Base-by-base conservation (phyloP, 257 asterid genomes). In the Anisodus tanguticus region DNA sequence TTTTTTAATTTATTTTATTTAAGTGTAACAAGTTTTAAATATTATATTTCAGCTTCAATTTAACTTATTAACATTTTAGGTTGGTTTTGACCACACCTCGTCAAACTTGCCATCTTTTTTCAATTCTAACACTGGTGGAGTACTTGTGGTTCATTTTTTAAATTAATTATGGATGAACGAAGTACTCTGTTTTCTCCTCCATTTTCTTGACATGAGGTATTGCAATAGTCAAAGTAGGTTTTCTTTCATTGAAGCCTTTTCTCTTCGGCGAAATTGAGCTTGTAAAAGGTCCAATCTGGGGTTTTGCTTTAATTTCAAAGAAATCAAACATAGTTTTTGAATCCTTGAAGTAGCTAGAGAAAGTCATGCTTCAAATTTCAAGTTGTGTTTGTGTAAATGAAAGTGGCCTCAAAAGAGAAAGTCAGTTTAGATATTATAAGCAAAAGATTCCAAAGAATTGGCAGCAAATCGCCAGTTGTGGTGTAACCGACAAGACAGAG, bases 341-440 rank as follows among this genome's bases (percentile, higher is more conserved):
- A 37, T 68, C 13, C 51, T 68, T 68, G 51, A 68, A 68, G 76
- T 68, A 68, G 76, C 51, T 68, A 37, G 76, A 68, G 22, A 22
- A 37, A 37, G 22, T 68, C 51, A 37, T 37, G 12, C 22, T 3
- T 68, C 76, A 68, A 68, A 68, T 11, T 68, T 22, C 1, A 22
- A 37, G 22, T 8, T 17, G 6, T 68, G 45, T 68, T 37, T 37
- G 1, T 37, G 51, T 1, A 3, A 68, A 68, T 68, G 51, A 22
- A 68, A 37, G 51, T 68, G 22, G 47, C 22, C 37, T 6, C 76
- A 68, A 37, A 68, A 68, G 51, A 68, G 49, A 37, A 31, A 13
- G 51, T 67, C 4, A 6, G 51, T 68, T 67, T 68, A 3, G 76
- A 37, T 68, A 68, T 68, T 37, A 68, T 51, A 68, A 37, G 51